Percentiles rank a stretch among this genome's conserved stretches.
Conservation (phyloP, 768 basidiomycete species). For the Lentinula sp. region DNA sequence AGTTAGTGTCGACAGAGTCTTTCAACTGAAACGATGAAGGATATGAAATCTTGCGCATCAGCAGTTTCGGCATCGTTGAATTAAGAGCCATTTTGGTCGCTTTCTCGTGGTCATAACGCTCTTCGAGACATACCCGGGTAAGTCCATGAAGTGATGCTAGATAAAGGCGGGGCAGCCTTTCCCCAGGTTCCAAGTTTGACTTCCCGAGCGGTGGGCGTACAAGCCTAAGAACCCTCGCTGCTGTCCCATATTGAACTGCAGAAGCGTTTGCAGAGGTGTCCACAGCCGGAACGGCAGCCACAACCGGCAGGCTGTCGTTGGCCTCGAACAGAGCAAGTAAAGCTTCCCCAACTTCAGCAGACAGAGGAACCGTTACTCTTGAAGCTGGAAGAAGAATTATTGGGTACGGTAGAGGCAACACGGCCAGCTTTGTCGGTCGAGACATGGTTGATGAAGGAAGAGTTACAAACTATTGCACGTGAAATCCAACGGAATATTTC, state of each 20-base stretch:
- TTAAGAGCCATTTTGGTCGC: constrained; percentile 15
- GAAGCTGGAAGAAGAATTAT: constrained; percentile 71
- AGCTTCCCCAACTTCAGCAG: constrained; percentile 53
- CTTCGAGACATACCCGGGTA: constrained; percentile 53
- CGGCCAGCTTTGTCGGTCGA: constrained; percentile 43
- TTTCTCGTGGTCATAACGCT: constrained; percentile 25
- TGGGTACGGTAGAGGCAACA: constrained; percentile 68
- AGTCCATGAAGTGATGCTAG: constrained; percentile 70
- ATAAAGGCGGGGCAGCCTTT: constrained; percentile 54
- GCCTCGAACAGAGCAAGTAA: constrained; percentile 64
- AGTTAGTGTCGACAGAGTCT: not conserved
- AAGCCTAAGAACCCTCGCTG: constrained; percentile 67
- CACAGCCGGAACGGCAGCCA: constrained; percentile 60
- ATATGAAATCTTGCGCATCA: constrained; percentile 41
- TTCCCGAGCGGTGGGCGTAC: constrained; percentile 37
- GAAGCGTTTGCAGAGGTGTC: constrained; percentile 19
- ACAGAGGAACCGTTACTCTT: constrained; percentile 61
- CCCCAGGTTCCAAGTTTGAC: constrained; percentile 15
- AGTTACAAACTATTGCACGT: not conserved
- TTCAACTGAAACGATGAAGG: constrained; percentile 29
- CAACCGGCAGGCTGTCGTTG: constrained; percentile 60
- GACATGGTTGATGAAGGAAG: constrained; percentile 7
- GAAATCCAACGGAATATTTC: not conserved
- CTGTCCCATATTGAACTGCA: constrained; percentile 56
- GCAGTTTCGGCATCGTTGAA: constrained; percentile 23